Evolutionary conservation across 129 eudicot species (phyloP), one percentile per base, ranked within the genome.

Genomic region (Flaveria linearis): DNA sequence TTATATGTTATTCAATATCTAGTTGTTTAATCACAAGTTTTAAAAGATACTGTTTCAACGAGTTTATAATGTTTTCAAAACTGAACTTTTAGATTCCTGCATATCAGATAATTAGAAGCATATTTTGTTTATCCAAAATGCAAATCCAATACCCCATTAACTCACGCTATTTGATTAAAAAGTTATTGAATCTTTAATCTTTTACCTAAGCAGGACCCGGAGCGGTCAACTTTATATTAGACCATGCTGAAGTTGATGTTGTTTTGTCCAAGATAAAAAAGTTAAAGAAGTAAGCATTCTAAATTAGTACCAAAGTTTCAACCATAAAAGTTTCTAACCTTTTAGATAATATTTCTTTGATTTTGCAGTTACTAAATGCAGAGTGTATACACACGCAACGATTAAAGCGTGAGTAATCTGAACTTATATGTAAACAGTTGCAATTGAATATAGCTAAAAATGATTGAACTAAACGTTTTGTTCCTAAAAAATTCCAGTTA

Each of bases 171-270:
- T 76, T n/a, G 30, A n/a, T 10, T 70, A 61, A 49, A 30, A 68
- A 41, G 75, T 53, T 69, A 56, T 60, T 49, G 33, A 2, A 3
- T 39, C 60, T 47, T 71, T 30, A 51, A 33, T 30, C 46, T 47
- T 58, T 57, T 55, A 18, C 49, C 3, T 68, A 51, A 63, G 71
- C 86, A 95, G 99, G 99, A 20, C 74, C 95, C 1, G 92, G 96
- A 51, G 99, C 99, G 55, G 84, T 95, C 50, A 80, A 95, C 80
- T 95, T 76, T 67, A 95, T 95, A 47, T 49, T 95, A 15, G 92
- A 86, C 56, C 99, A 95, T 85, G 96, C 99, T 42, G 99, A 95
- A 91, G 84, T 95, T 63, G 99, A 87, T 78, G 45, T 82, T 28
- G 99, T 89, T 71, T 95, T 66, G 91, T 85, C 23, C 97, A 95